Conservation (phyloP, 768 basidiomycete species). For the Grammothele lineata region DNA sequence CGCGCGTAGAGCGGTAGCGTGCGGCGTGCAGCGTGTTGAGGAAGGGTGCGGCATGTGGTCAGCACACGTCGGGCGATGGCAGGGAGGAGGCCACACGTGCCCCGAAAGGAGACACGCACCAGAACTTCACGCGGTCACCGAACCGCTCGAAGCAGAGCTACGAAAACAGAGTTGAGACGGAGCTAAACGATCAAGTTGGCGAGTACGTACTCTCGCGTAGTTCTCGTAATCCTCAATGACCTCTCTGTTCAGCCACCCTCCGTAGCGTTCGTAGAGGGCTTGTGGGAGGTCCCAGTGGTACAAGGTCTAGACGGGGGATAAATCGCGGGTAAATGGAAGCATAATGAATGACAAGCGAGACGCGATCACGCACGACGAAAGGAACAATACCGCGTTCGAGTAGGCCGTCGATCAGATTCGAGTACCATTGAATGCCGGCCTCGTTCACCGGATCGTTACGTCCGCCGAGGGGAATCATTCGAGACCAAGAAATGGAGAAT, state of each 20-base stretch:
- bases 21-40: too few species aligned
- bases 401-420: constrained; percentile 63
- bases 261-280: constrained; percentile 67
- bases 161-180: constrained; percentile 1
- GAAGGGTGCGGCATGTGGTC: constrained; percentile 10
- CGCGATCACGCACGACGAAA: constrained; percentile 49
- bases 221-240: constrained; percentile 60
- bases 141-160: constrained; percentile 72
- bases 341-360: not conserved
- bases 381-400: constrained; percentile 60
- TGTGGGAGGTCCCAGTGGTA: constrained; percentile 83
- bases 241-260: constrained; percentile 73
- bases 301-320: constrained; percentile 42
- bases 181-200: not conserved
- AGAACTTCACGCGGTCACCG: constrained; percentile 73
- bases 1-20: too few species aligned
- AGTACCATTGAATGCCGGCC: constrained; percentile 66
- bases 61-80: not conserved
- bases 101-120: constrained; percentile 36
- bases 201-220: constrained; percentile 41
- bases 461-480: constrained; percentile 71
- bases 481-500: constrained; percentile 74
- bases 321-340: constrained; percentile 4
- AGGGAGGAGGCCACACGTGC: too few species aligned
- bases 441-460: constrained; percentile 70